These are phyloP conservation scores for Blastobotrys elegans DNA, from an alignment of 1,139 yeast species.

Conservation along the genomic window DNA sequence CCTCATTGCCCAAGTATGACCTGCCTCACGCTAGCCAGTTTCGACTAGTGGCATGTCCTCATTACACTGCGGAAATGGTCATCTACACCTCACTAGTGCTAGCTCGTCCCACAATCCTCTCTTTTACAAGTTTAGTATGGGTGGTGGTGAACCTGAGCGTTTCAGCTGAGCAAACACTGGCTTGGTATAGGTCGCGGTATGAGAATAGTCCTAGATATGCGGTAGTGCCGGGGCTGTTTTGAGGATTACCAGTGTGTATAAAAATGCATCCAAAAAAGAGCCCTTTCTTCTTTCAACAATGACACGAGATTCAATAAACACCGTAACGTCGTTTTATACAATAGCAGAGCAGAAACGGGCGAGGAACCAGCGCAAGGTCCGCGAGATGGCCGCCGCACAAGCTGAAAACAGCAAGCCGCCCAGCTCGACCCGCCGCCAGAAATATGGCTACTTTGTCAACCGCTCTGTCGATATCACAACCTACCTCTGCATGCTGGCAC, in stretches of 20 bases:
- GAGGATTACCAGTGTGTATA: neutral
- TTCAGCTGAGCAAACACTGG: slow-evolving; percentile 53
- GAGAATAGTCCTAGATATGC: slow-evolving; percentile 29
- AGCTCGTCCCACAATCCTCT: slow-evolving; percentile 23
- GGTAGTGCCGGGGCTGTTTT: slow-evolving; percentile 24
- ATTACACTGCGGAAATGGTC: slow-evolving; percentile 69
- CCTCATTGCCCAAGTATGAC: slow-evolving; percentile 60
- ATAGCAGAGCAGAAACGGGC: slow-evolving; percentile 17
- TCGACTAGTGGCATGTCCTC: slow-evolving; percentile 60
- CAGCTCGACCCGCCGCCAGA: neutral
- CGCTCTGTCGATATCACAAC: slow-evolving; percentile 18
- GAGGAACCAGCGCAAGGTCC: slow-evolving; percentile 1
- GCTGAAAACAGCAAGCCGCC: neutral
- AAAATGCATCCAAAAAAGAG: neutral
- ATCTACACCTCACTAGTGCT: slow-evolving; percentile 47
- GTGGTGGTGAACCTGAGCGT: slow-evolving; percentile 56
- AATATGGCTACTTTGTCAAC: slow-evolving; percentile 13
- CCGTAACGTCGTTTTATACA: slow-evolving; percentile 24
- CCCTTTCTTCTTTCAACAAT: neutral
- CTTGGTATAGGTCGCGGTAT: slow-evolving; percentile 40
- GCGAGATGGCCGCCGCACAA: neutral
- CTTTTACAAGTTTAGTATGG: slow-evolving; percentile 43
- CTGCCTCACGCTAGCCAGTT: slow-evolving; percentile 56
- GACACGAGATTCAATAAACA: slow-evolving; percentile 6
- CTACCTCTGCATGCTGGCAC: slow-evolving; percentile 22